Conservation (phyloP, 176 grass and related monocot species). For the Paspalum notatum region DNA sequence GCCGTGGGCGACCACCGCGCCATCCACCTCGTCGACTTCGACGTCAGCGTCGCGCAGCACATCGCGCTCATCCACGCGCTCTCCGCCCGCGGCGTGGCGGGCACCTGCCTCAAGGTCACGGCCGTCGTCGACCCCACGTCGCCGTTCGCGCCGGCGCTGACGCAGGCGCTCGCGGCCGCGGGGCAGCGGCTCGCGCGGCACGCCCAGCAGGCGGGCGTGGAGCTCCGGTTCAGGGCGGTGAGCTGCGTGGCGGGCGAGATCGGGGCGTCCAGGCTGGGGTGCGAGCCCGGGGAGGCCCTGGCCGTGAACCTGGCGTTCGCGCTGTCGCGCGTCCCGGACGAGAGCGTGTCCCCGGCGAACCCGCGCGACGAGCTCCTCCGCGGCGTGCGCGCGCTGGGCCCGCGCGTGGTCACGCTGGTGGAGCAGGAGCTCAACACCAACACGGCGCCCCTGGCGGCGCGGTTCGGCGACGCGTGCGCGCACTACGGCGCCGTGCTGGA, state of each 20-base stretch:
- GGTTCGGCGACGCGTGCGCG: constrained; percentile 68
- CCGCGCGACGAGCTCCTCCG: constrained; percentile 89
- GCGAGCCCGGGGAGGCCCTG: constrained; percentile 65
- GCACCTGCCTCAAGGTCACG: constrained; percentile 55
- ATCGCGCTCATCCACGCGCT: constrained; percentile 58
- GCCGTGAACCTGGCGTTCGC: constrained; percentile 83
- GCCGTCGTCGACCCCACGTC: constrained; percentile 79
- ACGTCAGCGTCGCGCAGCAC: constrained; percentile 64
- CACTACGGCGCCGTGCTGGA: constrained; percentile 76
- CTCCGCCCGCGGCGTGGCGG: constrained; percentile 39
- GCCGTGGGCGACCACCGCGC: constrained; percentile 37
- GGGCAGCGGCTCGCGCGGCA: constrained; percentile 54
- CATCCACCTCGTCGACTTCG: constrained; percentile 83
- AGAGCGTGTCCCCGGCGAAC: constrained; percentile 87
- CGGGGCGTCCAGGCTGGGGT: constrained; percentile 51
- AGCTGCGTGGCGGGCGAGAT: constrained; percentile 49
- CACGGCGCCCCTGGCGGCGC: constrained; percentile 72
- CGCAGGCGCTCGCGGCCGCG: constrained; percentile 33
- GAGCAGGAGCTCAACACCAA: constrained; percentile 87
- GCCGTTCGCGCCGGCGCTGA: constrained; percentile 49
- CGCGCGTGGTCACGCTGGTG: constrained; percentile 61
- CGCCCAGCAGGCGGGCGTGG: constrained; percentile 51
- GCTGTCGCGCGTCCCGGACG: constrained; percentile 74
- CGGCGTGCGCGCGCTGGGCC: constrained; percentile 66
- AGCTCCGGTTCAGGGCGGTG: constrained; percentile 57